Conservation (phyloP, 1,284 basidiomycete species). For the Austroboletus sp. region DNA sequence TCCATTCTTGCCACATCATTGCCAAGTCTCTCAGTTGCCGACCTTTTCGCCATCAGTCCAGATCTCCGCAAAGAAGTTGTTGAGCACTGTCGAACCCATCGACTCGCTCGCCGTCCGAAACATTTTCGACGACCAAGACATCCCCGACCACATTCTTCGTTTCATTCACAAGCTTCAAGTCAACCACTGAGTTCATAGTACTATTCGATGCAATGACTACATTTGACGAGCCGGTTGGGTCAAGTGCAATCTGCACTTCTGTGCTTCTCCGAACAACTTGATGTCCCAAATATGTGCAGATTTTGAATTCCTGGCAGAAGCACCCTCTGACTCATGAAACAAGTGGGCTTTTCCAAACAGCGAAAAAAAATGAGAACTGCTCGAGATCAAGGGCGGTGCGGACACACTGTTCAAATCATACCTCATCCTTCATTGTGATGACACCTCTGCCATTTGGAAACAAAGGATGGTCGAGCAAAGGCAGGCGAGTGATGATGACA, state of each 20-base stretch:
- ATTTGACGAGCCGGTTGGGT: slow-evolving; percentile 36
- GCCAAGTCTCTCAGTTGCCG: too few species aligned
- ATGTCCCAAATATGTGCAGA: slow-evolving; percentile 16
- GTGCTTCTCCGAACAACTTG: slow-evolving; percentile 49
- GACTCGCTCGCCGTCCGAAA: too few species aligned
- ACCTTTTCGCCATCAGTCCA: too few species aligned
- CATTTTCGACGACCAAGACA: too few species aligned
- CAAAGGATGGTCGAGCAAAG: slow-evolving; percentile 46
- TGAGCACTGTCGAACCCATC: too few species aligned
- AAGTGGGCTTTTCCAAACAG: slow-evolving; percentile 50
- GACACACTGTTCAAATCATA: slow-evolving; percentile 52
- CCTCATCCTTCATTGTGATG: slow-evolving; percentile 36
- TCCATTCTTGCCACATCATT: too few species aligned
- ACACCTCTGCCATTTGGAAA: slow-evolving; percentile 35
- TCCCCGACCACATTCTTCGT: too few species aligned
- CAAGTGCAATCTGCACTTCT: slow-evolving; percentile 59
- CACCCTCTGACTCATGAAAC: slow-evolving; percentile 59
- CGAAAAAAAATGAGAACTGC: slow-evolving; percentile 7
- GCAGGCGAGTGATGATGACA: slow-evolving; percentile 45
- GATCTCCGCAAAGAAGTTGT: too few species aligned
- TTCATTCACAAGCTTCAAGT: too few species aligned
- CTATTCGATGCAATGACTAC: slow-evolving; percentile 44
- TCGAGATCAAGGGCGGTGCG: slow-evolving; percentile 50
- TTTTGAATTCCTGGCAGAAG: slow-evolving; percentile 26
- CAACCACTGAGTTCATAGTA: too few species aligned